These are phyloP conservation scores for Neltuma alba DNA, from an alignment of 306 rosid genomes.

Conservation along the genomic window DNA sequence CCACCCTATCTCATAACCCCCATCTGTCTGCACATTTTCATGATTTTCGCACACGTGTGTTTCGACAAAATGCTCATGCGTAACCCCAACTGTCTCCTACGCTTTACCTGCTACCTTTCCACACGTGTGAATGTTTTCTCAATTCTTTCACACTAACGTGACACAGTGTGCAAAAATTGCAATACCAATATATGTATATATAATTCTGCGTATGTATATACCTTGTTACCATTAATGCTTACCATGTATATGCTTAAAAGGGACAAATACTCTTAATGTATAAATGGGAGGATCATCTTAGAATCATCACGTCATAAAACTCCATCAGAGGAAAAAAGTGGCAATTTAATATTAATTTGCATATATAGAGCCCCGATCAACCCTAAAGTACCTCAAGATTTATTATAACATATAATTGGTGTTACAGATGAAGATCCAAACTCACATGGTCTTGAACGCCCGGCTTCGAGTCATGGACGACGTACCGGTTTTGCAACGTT, in stretches of 20 bases:
- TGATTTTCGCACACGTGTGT: conserved; percentile 52
- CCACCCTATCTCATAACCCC: conserved; percentile 54
- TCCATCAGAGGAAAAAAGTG: background rate
- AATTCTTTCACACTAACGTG: background rate
- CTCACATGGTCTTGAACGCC: conserved; percentile 72
- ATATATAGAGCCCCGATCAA: background rate
- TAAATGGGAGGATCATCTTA: background rate
- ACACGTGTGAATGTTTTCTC: conserved; percentile 52
- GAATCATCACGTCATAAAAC: background rate
- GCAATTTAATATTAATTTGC: background rate
- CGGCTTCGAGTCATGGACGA: conserved; percentile 53
- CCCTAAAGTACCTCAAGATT: background rate
- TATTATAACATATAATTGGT: conserved; percentile 15
- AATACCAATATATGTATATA: background rate
- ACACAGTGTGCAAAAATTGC: conserved; percentile 6
- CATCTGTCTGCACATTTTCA: conserved; percentile 50
- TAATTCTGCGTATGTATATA: background rate
- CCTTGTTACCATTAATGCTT: background rate
- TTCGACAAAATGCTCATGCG: conserved; percentile 53
- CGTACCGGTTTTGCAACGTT: conserved; percentile 45
- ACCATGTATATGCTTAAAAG: background rate
- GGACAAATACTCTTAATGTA: background rate
- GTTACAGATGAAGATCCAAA: conserved; percentile 93
- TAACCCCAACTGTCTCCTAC: conserved; percentile 41
- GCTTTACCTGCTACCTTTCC: conserved; percentile 41